Percentiles rank a stretch among this genome's conserved stretches.
These are phyloP conservation scores for Aspergillus vadensis DNA, from an alignment of 2,329 filamentous ascomycete species.

Conservation along the genomic window DNA sequence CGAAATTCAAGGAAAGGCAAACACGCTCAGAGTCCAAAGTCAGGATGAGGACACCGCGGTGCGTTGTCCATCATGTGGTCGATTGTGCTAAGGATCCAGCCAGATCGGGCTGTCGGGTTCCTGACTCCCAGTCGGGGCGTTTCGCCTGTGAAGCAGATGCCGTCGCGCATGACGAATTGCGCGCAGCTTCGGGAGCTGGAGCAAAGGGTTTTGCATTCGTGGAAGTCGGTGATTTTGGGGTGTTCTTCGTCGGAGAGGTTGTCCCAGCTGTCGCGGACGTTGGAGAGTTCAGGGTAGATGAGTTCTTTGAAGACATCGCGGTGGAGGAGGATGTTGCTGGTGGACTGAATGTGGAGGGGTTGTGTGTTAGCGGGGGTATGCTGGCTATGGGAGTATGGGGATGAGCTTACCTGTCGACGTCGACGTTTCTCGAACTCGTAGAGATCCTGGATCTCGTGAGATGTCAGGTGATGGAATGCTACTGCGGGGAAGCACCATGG, in stretches of 20 bases:
- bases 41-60: constrained; percentile 29
- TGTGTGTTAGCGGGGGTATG: not conserved
- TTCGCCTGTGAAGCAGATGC: constrained; percentile 33
- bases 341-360: not conserved
- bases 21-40: constrained; percentile 27
- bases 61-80: constrained; percentile 31
- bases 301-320: constrained; percentile 42
- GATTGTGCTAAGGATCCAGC: constrained; percentile 36
- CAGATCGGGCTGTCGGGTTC: constrained; percentile 29
- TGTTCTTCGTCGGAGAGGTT: constrained; percentile 39
- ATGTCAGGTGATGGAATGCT: constrained; percentile 53
- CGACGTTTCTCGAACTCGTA: constrained; percentile 52
- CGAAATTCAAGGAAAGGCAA: not conserved
- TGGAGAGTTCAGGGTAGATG: constrained; percentile 35
- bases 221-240: constrained; percentile 27
- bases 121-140: constrained; percentile 35
- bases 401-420: constrained; percentile 60
- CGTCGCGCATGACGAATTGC: constrained; percentile 36
- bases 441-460: constrained; percentile 46
- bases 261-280: constrained; percentile 37
- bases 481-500: constrained; percentile 56
- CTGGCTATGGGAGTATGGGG: not conserved
- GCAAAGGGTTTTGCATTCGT: constrained; percentile 37
- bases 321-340: constrained; percentile 34
- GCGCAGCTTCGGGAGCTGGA: constrained; percentile 28